Evolutionary conservation across 1,284 basidiomycete species (phyloP).

Genomic region (Irpex sp.): DNA sequence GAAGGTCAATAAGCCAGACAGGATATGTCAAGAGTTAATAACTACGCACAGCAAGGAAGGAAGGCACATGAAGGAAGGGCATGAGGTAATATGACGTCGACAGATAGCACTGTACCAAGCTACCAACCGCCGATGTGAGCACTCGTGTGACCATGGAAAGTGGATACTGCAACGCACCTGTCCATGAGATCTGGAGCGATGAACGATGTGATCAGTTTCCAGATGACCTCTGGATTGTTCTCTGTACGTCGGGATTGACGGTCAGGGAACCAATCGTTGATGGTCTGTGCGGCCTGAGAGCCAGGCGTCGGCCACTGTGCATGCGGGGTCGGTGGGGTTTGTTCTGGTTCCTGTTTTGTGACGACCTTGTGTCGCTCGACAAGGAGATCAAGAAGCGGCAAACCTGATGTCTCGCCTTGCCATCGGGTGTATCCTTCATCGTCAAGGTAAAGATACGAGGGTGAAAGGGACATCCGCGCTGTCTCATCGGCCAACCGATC

Average conservation of each 20-base stretch:
- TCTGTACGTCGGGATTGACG: slow-evolving; percentile 69
- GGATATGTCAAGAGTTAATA: slow-evolving; percentile 12
- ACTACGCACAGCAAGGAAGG: slow-evolving; percentile 72
- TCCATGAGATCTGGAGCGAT: slow-evolving; percentile 90
- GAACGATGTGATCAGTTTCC: slow-evolving; percentile 70
- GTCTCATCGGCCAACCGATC: slow-evolving; percentile 56
- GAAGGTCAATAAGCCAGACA: slow-evolving; percentile 10
- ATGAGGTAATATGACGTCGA: slow-evolving; percentile 90
- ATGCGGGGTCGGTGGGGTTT: slow-evolving; percentile 18
- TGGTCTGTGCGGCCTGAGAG: slow-evolving; percentile 27
- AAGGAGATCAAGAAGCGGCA: slow-evolving; percentile 80
- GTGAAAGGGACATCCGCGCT: slow-evolving; percentile 58
- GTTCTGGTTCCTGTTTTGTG: slow-evolving; percentile 32
- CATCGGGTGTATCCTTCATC: slow-evolving; percentile 81
- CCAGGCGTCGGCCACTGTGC: slow-evolving; percentile 20
- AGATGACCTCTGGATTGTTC: slow-evolving; percentile 74
- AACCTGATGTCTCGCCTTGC: slow-evolving; percentile 88
- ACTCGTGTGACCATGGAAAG: slow-evolving; percentile 5
- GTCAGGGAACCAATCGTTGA: slow-evolving; percentile 71
- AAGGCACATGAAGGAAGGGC: slow-evolving; percentile 87
- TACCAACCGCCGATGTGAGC: slow-evolving; percentile 25
- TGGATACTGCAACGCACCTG: slow-evolving; percentile 43
- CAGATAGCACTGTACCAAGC: slow-evolving; percentile 76
- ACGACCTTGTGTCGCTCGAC: slow-evolving; percentile 50
- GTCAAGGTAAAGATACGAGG: slow-evolving; percentile 78